Evolutionary conservation across 805 yeast genomes (phyloP).

Genomic region (Pichia eremophila): DNA sequence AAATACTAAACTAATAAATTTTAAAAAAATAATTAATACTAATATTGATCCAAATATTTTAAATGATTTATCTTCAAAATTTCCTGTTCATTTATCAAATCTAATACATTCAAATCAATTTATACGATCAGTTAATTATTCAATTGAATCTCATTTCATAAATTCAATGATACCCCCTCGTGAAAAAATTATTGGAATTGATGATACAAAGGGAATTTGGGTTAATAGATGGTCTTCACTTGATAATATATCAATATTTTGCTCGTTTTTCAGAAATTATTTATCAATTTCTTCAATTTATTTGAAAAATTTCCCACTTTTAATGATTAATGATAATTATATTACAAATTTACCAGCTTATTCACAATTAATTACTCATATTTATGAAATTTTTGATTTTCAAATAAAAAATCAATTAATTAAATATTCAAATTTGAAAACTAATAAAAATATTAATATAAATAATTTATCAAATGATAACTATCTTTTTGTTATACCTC

Average conservation of each 20-base stretch:
- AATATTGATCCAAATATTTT: conserved; percentile 1
- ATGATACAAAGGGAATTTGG: conserved; percentile 55
- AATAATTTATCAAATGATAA: not conserved
- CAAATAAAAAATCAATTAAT: conserved; percentile 12
- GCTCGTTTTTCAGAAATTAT: conserved; percentile 55
- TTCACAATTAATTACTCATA: conserved; percentile 34
- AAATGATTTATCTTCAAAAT: conserved; percentile 10
- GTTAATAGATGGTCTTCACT: conserved; percentile 49
- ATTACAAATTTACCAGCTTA: conserved; percentile 35
- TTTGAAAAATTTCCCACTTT: conserved; percentile 10
- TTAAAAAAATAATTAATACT: conserved; percentile 24
- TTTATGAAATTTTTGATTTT: conserved; percentile 30
- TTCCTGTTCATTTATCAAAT: conserved; percentile 18
- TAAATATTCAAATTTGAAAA: conserved; percentile 1
- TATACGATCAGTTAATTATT: conserved; percentile 20
- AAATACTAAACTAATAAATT: conserved; percentile 41
- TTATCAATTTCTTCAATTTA: conserved; percentile 25
- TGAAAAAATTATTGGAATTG: conserved; percentile 33
- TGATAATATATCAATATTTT: conserved; percentile 46
- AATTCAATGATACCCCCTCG: conserved; percentile 33
- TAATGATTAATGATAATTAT: conserved; percentile 9
- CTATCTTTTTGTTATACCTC: conserved; percentile 2
- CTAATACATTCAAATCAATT: conserved; percentile 15
- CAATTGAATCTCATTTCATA: conserved; percentile 22
- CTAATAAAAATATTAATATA: not conserved